A percentile compares a stretch with the other conserved stretches of the same genome.
These are phyloP conservation scores for Pythium pyrilobum DNA, from an alignment of 352 stramenopile genomes.

Conservation along the genomic window DNA sequence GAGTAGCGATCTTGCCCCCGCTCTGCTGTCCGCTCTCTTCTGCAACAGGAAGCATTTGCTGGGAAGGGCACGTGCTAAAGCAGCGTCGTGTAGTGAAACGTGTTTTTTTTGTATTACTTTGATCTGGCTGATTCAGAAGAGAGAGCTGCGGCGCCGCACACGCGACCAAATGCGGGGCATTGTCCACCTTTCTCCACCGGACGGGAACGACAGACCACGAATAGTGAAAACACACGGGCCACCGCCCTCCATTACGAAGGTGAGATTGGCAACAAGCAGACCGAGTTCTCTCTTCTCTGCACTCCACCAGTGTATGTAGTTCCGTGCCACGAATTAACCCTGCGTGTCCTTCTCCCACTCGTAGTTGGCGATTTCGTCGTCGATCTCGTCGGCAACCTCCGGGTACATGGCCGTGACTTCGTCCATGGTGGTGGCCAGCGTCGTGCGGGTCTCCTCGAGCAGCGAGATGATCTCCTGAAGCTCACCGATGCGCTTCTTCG, in stretches of 20 bases:
- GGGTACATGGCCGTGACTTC: slow-evolving; percentile 85
- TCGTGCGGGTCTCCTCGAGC: slow-evolving; percentile 83
- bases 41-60: not conserved
- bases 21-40: no score
- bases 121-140: no score
- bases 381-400: slow-evolving; percentile 80
- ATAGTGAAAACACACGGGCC: not conserved
- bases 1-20: no score
- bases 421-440: slow-evolving; percentile 79
- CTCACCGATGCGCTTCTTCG: slow-evolving; percentile 81
- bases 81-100: no score
- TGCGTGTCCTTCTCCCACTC: slow-evolving; percentile 89
- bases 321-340: slow-evolving; percentile 30
- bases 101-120: no score
- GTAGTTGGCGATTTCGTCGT: slow-evolving; percentile 86
- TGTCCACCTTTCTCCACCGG: no score
- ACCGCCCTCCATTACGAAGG: not conserved
- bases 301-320: slow-evolving; percentile 7
- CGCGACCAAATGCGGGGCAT: no score
- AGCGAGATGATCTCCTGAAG: slow-evolving; percentile 78
- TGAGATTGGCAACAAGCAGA: no score
- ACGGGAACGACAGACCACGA: no score
- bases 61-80: no score
- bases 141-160: no score
- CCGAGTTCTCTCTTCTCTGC: slow-evolving; percentile 6